A percentile compares a stretch with the other conserved stretches of the same genome.
Conservation (phyloP, 306 rosid species). For the Sophora flavescens region DNA sequence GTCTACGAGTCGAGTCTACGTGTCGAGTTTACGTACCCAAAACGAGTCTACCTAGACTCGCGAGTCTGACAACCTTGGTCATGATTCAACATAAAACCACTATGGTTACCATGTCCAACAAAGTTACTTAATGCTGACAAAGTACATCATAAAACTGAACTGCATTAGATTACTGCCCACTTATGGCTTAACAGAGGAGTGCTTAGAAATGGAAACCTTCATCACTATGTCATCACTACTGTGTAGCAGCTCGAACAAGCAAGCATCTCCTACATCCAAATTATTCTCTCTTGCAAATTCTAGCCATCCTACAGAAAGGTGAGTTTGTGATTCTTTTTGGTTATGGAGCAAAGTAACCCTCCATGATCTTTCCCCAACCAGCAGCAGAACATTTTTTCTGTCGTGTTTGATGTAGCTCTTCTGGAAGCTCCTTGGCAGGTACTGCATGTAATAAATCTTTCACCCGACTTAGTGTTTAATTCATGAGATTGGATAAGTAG, state of each 20-base stretch:
- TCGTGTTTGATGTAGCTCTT: not conserved
- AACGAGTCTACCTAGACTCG: no score
- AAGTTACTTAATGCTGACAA: no score
- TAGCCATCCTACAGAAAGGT: conserved; percentile 1
- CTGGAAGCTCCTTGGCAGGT: not conserved
- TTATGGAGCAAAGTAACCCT: conserved; percentile 17
- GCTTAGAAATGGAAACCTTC: conserved; percentile 29
- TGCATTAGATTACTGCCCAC: not conserved
- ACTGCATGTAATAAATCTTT: conserved; percentile 12
- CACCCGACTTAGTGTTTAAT: not conserved
- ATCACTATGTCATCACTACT: conserved; percentile 5
- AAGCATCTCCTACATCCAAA: conserved; percentile 31
- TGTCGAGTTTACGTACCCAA: no score
- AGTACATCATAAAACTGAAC: not conserved
- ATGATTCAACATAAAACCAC: not conserved
- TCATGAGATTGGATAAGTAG: not conserved
- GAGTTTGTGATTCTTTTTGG: not conserved
- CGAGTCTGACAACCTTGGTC: no score
- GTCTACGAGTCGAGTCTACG: no score
- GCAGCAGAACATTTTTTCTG: conserved; percentile 9
- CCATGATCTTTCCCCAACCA: conserved; percentile 37
- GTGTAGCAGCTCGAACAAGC: conserved; percentile 9
- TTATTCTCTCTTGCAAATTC: conserved; percentile 9
- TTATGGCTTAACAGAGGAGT: not conserved
- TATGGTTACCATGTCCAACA: no score